phyloP scores from a whole-genome alignment of 768 basidiomycete genomes.

The Goffeauzyma gilvescens region DNA sequence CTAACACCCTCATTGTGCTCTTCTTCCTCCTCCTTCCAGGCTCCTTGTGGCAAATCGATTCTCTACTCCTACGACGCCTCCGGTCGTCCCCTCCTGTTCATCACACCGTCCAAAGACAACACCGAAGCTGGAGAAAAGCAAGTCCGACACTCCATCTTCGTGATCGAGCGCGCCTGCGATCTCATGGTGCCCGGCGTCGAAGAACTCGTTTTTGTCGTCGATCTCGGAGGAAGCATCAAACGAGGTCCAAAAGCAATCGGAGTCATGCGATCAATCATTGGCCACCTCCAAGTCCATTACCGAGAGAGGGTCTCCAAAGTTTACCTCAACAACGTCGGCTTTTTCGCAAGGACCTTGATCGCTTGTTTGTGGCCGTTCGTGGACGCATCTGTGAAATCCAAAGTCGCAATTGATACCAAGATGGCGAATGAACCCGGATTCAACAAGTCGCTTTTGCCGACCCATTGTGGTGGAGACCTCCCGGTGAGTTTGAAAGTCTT shows the following conservation, averaged over 20 bases:
- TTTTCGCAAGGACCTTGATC: slow-evolving; percentile 20
- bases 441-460: neutral
- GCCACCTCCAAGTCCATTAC: slow-evolving; percentile 19
- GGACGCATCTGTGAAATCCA: slow-evolving; percentile 9
- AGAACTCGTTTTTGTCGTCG: slow-evolving; percentile 18
- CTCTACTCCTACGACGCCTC: slow-evolving; percentile 9
- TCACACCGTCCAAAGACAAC: neutral
- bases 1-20: no score
- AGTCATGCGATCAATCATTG: slow-evolving; percentile 16
- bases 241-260: slow-evolving; percentile 4
- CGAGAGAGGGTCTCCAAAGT: slow-evolving; percentile 17
- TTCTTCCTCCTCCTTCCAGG: no score
- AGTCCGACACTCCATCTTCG: slow-evolving; percentile 15
- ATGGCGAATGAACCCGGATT: neutral
- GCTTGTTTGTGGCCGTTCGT: slow-evolving; percentile 29
- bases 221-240: slow-evolving; percentile 19
- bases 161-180: slow-evolving; percentile 24
- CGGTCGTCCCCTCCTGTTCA: neutral
- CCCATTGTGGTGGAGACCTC: neutral
- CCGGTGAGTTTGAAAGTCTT: neutral
- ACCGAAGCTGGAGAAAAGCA: neutral
- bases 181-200: slow-evolving; percentile 22
- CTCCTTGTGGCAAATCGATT: slow-evolving; percentile 14
- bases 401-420: neutral
- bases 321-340: slow-evolving; percentile 18